These are phyloP conservation scores for Polytolypa hystricis DNA, from an alignment of 2,329 filamentous ascomycete species.

Conservation along the genomic window DNA sequence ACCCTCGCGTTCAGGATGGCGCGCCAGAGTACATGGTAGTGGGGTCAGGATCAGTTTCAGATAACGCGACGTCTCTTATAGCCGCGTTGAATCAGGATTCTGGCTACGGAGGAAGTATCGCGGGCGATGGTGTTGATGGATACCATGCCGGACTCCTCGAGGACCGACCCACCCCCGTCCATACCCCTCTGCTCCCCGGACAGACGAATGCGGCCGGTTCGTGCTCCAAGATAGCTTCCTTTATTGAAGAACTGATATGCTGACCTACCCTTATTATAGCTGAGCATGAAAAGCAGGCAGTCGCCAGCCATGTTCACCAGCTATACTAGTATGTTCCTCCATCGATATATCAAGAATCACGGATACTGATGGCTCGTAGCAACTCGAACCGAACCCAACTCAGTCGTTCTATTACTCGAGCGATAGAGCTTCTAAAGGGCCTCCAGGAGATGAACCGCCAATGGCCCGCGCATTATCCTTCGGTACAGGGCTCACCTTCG, in stretches of 20 bases:
- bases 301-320: slow-evolving; percentile 80
- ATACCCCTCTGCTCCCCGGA: slow-evolving; percentile 41
- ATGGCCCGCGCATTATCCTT: slow-evolving; percentile 94
- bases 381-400: slow-evolving; percentile 83
- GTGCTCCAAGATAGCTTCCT: slow-evolving; percentile 6
- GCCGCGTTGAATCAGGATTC: slow-evolving; percentile 77
- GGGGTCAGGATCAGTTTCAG: slow-evolving; percentile 67
- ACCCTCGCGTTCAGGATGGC: slow-evolving; percentile 1
- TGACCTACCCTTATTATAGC: slow-evolving; percentile 23
- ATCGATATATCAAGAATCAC: not conserved
- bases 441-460: slow-evolving; percentile 80
- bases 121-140: slow-evolving; percentile 47
- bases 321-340: slow-evolving; percentile 56
- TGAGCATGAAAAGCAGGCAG: slow-evolving; percentile 54
- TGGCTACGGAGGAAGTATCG: slow-evolving; percentile 75
- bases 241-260: slow-evolving; percentile 2
- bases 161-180: slow-evolving; percentile 45
- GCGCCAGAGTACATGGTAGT: slow-evolving; percentile 74
- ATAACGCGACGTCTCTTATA: slow-evolving; percentile 70
- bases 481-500: slow-evolving; percentile 30
- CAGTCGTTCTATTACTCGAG: slow-evolving; percentile 76
- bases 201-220: slow-evolving; percentile 35
- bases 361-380: slow-evolving; percentile 23
- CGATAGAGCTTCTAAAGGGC: slow-evolving; percentile 69
- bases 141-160: slow-evolving; percentile 48